Evolutionary conservation across 2,329 filamentous ascomycete species (phyloP).

Genomic region (Clarireedia paspali): DNA sequence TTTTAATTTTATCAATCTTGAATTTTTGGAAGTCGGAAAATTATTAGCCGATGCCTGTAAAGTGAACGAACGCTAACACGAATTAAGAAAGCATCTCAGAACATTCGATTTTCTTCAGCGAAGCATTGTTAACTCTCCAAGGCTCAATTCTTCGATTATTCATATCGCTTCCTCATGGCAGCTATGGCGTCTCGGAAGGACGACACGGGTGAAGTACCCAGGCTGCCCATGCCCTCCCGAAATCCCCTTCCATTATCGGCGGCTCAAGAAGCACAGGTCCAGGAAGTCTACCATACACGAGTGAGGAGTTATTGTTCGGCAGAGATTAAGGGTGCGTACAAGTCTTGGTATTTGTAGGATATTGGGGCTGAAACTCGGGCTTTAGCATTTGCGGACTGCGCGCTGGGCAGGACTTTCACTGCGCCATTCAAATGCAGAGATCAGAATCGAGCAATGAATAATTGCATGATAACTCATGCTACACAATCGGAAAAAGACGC

Average conservation of each 20-base stretch:
- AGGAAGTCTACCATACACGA: slow-evolving; percentile 71
- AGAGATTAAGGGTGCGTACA: slow-evolving; percentile 63
- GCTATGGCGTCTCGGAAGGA: slow-evolving; percentile 23
- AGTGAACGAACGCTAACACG: slow-evolving; percentile 1
- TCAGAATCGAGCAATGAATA: slow-evolving; percentile 81
- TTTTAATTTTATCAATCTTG: not conserved
- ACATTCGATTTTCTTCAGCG: slow-evolving; percentile 7
- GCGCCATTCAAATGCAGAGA: slow-evolving; percentile 80
- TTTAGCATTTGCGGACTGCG: slow-evolving; percentile 85
- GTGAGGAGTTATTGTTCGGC: slow-evolving; percentile 68
- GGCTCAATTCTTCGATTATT: not conserved
- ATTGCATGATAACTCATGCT: slow-evolving; percentile 82
- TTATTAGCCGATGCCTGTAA: not conserved
- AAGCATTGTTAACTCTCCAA: not conserved
- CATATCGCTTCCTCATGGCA: slow-evolving; percentile 17
- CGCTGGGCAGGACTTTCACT: slow-evolving; percentile 75
- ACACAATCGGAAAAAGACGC: slow-evolving; percentile 79
- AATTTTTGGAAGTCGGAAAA: slow-evolving; percentile 3
- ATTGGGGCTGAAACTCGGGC: not conserved
- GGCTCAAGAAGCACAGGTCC: slow-evolving; percentile 73
- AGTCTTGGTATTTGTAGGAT: not conserved
- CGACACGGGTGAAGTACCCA: slow-evolving; percentile 22
- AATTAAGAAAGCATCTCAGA: slow-evolving; percentile 4
- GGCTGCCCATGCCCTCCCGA: slow-evolving; percentile 44
- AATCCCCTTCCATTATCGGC: slow-evolving; percentile 81